phyloP scores from a whole-genome alignment of 768 basidiomycete species.

The Mycena leptocephala region DNA sequence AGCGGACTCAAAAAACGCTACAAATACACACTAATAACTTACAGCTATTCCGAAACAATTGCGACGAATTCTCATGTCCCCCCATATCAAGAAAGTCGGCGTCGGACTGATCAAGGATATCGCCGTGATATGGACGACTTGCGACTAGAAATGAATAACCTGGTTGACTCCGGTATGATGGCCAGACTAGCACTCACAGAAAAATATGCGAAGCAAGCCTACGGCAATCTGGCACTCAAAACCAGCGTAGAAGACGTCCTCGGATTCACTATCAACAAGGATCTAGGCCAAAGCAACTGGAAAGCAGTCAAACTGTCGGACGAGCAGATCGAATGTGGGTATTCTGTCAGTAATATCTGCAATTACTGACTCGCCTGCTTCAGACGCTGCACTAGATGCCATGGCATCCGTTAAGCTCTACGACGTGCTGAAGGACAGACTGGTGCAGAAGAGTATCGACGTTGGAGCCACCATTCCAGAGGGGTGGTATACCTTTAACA shows the following conservation, averaged over 20 bases:
- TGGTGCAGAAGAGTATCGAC: neutral
- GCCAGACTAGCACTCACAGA: no score
- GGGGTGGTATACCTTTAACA: neutral
- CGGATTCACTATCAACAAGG: neutral
- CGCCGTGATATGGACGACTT: no score
- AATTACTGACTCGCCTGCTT: neutral
- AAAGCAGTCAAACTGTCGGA: neutral
- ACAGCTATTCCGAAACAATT: neutral
- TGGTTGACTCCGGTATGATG: no score
- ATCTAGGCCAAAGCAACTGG: neutral
- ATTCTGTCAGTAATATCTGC: neutral
- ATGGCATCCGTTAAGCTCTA: neutral
- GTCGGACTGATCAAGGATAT: neutral
- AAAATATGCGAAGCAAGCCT: neutral
- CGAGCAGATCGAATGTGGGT: no score
- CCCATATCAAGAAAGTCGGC: neutral
- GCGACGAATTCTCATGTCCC: neutral
- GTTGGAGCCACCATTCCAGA: neutral
- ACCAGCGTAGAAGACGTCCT: neutral
- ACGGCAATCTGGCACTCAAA: neutral
- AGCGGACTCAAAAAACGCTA: neutral
- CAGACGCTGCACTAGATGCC: neutral
- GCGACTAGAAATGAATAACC: no score
- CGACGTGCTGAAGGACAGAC: neutral
- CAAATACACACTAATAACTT: no score